phyloP scores from a whole-genome alignment of 2,329 filamentous ascomycete genomes.

The Colletotrichum tropicicola region DNA sequence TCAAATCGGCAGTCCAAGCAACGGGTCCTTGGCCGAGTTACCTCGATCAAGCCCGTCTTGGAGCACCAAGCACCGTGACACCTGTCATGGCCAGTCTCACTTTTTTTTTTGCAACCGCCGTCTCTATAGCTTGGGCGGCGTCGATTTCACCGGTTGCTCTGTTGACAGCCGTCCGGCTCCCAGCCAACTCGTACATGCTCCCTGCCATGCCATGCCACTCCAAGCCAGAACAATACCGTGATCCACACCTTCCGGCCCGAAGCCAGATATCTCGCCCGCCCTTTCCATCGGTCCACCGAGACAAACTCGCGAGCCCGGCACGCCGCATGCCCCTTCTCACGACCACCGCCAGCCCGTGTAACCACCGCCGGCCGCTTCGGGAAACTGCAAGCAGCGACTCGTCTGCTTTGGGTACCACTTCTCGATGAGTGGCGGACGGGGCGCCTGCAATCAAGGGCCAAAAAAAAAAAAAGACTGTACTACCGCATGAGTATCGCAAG shows the following conservation, averaged over 20 bases:
- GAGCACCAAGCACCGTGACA: background rate
- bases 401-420: background rate
- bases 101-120: too few species aligned
- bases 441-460: background rate
- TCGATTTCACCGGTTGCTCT: background rate
- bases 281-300: background rate
- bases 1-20: slow-evolving; percentile 1
- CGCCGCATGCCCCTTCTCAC: background rate
- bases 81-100: too few species aligned
- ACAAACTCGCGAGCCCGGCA: slow-evolving; percentile 6
- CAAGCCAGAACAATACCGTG: background rate
- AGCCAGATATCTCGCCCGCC: slow-evolving; percentile 4
- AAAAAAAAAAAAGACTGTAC: background rate
- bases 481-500: background rate
- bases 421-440: background rate
- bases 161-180: background rate
- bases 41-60: background rate
- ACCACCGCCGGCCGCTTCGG: slow-evolving; percentile 5
- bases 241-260: background rate
- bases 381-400: background rate
- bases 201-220: background rate
- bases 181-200: background rate
- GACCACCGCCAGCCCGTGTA: background rate
- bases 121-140: too few species aligned
- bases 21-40: background rate